These are phyloP conservation scores for Protea cynaroides DNA, from an alignment of 164 flowering plant species.

Conservation along the genomic window DNA sequence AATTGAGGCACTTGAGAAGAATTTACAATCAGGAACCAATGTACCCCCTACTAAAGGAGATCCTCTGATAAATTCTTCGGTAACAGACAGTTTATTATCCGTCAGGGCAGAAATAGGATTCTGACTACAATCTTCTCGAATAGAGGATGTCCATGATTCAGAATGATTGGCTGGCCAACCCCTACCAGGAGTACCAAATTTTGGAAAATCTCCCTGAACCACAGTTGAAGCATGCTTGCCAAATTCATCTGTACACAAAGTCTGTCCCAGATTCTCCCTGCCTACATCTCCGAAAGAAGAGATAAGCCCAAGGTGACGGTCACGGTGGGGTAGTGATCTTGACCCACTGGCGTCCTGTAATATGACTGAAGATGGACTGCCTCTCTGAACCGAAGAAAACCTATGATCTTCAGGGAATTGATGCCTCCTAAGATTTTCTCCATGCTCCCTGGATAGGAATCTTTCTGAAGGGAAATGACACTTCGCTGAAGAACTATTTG, in stretches of 20 bases:
- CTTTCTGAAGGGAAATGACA: slow-evolving; percentile 9
- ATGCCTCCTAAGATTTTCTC: slow-evolving; percentile 19
- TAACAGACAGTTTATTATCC: slow-evolving; percentile 5
- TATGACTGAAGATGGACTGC: slow-evolving; percentile 8
- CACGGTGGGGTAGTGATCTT: neutral
- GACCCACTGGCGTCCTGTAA: neutral
- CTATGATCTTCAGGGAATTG: slow-evolving; percentile 14
- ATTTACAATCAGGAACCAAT: slow-evolving; percentile 10
- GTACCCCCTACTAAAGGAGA: slow-evolving; percentile 10
- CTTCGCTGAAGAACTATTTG: slow-evolving; percentile 1
- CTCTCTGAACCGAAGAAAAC: slow-evolving; percentile 12
- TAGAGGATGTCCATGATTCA: neutral
- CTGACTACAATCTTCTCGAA: neutral
- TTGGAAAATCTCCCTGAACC: slow-evolving; percentile 3
- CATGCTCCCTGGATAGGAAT: slow-evolving; percentile 12
- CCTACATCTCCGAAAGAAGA: slow-evolving; percentile 13
- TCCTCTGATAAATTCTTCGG: slow-evolving; percentile 11
- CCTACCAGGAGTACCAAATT: slow-evolving; percentile 1
- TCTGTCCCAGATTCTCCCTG: slow-evolving; percentile 13
- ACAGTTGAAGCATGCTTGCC: slow-evolving; percentile 2
- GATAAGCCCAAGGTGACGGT: neutral
- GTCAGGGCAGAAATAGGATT: slow-evolving; percentile 5
- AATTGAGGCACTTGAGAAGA: slow-evolving; percentile 14
- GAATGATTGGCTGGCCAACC: slow-evolving; percentile 3
- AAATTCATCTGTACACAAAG: slow-evolving; percentile 4